Percentiles rank a stretch among this genome's conserved stretches.
Evolutionary conservation across 2,329 filamentous ascomycete species (phyloP).

Genomic region (Ophiocordyceps australis): DNA sequence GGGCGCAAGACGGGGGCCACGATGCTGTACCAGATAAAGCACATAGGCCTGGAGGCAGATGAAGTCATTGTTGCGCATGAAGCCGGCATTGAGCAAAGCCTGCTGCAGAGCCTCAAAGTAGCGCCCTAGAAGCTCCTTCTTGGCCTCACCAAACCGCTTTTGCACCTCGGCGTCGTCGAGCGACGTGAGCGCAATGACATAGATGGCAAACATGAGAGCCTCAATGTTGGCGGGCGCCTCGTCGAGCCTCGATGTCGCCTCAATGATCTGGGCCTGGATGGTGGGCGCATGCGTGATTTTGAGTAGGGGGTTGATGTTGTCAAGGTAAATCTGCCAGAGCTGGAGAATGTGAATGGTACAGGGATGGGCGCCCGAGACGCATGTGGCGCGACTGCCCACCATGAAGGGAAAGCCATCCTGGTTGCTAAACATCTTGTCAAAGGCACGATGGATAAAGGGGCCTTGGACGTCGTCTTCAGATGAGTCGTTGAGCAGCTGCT

Average conservation of each 20-base stretch:
- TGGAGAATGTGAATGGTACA: conserved; percentile 40
- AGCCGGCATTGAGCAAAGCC: conserved; percentile 46
- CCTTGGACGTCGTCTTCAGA: conserved; percentile 36
- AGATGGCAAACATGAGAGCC: conserved; percentile 50
- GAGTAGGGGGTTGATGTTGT: conserved; percentile 50
- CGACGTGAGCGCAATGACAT: conserved; percentile 38
- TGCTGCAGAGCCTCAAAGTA: conserved; percentile 43
- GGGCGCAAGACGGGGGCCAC: too few relatives aligned
- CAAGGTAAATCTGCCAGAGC: conserved; percentile 52
- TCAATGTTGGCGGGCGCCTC: conserved; percentile 39
- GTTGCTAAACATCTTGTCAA: conserved; percentile 38
- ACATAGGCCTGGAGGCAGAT: conserved; percentile 49
- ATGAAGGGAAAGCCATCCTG: conserved; percentile 40
- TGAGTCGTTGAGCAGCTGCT: conserved; percentile 29
- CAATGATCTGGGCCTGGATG: conserved; percentile 44
- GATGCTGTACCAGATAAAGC: conserved; percentile 45
- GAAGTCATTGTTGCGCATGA: conserved; percentile 47
- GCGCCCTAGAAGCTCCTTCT: conserved; percentile 26
- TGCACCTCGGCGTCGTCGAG: conserved; percentile 38
- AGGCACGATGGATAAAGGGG: conserved; percentile 37
- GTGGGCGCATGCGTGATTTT: conserved; percentile 52
- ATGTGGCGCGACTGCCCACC: conserved; percentile 23
- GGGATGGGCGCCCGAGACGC: conserved; percentile 30
- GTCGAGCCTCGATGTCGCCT: conserved; percentile 35
- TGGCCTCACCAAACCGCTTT: conserved; percentile 32